Evolutionary conservation across 768 basidiomycete species (phyloP), one percentile per base, ranked within the genome.

Genomic region (Tylopilus sp.): DNA sequence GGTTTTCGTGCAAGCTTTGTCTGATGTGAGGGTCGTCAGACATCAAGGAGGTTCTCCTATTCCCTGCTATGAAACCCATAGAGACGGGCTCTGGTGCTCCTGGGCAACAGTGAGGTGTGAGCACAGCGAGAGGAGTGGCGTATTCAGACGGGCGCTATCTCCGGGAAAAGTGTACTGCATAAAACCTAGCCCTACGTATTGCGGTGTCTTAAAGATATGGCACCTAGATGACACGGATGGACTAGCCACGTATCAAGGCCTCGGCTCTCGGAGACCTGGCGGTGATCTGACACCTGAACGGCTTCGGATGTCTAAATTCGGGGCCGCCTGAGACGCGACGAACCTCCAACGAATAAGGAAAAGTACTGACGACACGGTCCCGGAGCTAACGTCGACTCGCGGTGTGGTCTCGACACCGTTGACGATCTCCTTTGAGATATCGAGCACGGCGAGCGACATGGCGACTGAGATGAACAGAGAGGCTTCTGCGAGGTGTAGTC

Each of bases 51-150:
- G 94, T 98, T 31, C 73, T 98, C 33, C 72, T 96, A 40, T 98
- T 98, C 90, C 93, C 94, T 19, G 95, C 94, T 2, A 97, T 98
- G 94, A 92, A 92, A 81, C 94, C 93, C 8, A 73, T 81, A 31
- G 85, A 86, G 51, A 77, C 73, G 1, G 60, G 68, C 4, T 61
- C 81, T 0, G 71, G 72, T 54, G 62, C 74, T 34, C 49, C 63
- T 9, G 69, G 57, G 28, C 59, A 63, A 28, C 53, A 57, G 47
- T 56, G 29, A 40, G 38, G 36, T n/a, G 34, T 25, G 19, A 26
- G 42, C 17, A 22, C 17, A 19, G n/a, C 74, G 16, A 78, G 63
- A 21, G 73, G 69, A 37, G 76, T 61, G n/a, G 21, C 29, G 11
- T 7, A 9, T 38, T 28, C 19, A 46, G 44, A 45, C 22, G 11